A percentile compares a stretch with the other conserved stretches of the same genome.
Evolutionary conservation across 805 yeast species (phyloP).

Genomic region (Saturnispora halmiae): DNA sequence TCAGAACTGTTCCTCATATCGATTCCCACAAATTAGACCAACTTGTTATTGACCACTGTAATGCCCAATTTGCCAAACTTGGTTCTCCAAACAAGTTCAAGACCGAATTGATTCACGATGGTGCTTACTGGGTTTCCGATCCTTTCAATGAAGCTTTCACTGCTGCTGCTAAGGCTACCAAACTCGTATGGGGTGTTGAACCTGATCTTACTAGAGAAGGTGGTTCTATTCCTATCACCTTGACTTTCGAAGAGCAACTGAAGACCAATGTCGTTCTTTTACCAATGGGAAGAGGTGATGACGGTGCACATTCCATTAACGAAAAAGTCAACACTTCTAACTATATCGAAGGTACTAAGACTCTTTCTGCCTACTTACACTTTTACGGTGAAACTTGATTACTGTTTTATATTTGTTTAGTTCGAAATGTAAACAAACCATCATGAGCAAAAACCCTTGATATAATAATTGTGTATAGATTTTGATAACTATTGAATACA

Average conservation of each 20-base stretch:
- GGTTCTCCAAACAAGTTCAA: slow-evolving; percentile 67
- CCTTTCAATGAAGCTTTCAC: slow-evolving; percentile 88
- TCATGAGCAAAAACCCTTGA: background rate
- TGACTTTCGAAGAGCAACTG: slow-evolving; percentile 83
- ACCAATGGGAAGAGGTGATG: slow-evolving; percentile 99
- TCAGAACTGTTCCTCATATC: slow-evolving; percentile 95
- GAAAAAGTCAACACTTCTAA: slow-evolving; percentile 86
- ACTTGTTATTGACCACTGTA: slow-evolving; percentile 62
- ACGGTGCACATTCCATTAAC: slow-evolving; percentile 97
- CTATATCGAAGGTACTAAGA: slow-evolving; percentile 89
- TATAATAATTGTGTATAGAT: too few species aligned
- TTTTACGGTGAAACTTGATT: slow-evolving; percentile 36
- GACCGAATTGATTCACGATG: slow-evolving; percentile 82
- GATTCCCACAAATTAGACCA: slow-evolving; percentile 70
- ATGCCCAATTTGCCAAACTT: slow-evolving; percentile 54
- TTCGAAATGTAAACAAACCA: background rate
- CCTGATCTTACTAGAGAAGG: slow-evolving; percentile 99
- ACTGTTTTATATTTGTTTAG: background rate
- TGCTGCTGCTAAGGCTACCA: slow-evolving; percentile 92
- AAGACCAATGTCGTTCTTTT: slow-evolving; percentile 78
- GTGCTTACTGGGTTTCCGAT: slow-evolving; percentile 92
- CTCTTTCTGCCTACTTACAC: slow-evolving; percentile 88
- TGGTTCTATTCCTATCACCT: slow-evolving; percentile 95
- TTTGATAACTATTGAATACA: too few species aligned
- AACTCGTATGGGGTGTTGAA: slow-evolving; percentile 87